Percentiles rank a stretch among this genome's conserved stretches.
Conservation (phyloP, 1,284 basidiomycete genomes). For the Lignosus rhinocerotis region DNA sequence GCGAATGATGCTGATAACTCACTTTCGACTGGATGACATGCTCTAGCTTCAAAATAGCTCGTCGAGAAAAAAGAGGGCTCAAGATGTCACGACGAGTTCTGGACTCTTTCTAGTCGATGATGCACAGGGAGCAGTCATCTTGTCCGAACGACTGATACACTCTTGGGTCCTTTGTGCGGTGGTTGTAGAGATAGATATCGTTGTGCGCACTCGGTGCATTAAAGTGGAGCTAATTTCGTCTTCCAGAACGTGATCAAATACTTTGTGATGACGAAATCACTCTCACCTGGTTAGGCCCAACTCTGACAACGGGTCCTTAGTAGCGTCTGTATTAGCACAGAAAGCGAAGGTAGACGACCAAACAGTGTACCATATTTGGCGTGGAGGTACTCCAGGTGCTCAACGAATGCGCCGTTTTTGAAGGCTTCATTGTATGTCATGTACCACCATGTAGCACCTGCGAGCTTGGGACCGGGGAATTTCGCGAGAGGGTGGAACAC, state of each 20-base stretch:
- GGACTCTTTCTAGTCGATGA: background rate
- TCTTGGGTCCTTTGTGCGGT: background rate
- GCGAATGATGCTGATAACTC: background rate
- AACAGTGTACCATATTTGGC: no score
- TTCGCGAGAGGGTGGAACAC: background rate
- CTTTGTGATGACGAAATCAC: no score
- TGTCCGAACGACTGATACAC: background rate
- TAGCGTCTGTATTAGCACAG: no score
- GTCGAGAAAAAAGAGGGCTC: background rate
- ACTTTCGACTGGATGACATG: background rate
- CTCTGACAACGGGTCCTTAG: background rate
- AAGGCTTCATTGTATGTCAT: background rate
- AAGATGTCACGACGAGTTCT: background rate
- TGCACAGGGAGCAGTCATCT: background rate
- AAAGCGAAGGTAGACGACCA: no score
- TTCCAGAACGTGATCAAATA: no score
- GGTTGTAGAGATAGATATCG: background rate
- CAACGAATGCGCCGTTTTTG: background rate
- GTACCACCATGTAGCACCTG: background rate
- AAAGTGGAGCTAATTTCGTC: background rate
- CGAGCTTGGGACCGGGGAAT: background rate
- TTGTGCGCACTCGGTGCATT: background rate
- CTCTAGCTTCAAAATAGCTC: background rate
- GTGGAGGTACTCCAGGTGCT: background rate
- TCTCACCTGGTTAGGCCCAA: background rate